Base-by-base conservation (phyloP, 2,329 filamentous ascomycete species). In the Sclerotinia borealis region DNA sequence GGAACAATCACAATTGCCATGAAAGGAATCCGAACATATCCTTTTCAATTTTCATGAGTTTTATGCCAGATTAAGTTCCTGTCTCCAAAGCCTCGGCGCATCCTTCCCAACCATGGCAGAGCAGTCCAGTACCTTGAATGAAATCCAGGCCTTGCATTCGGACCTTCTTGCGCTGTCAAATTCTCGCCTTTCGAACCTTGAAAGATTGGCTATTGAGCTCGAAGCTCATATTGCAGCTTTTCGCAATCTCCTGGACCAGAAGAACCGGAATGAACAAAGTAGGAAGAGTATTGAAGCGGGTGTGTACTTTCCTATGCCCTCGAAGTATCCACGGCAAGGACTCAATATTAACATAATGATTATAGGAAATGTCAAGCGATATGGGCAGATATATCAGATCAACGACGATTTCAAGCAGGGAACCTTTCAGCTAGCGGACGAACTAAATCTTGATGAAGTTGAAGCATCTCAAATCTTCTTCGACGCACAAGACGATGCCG, bases 321-420 rank as follows among this genome's bases (percentile, higher is more conserved):
- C 29, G 54, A 25, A 25, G 19, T 25, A 34, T 19, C 4, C 39
- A 17, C 25, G 15, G 10, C 25, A 9, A 45, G 41, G 13, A 4
- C 4, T 9, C 27, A 43, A 34, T 45, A 22, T 31, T 56, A 22
- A 49, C 27, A 34, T 49, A 61, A 59, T 69, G 71, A 65, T 58
- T 37, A 61, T 69, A 95, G 92, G 91, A 64, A 93, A 90, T 74
- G 81, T 98, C 69, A 85, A 80, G 39, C 78, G 96, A 64, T 84
- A 85, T 69, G 88, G 87, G 66, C 83, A 85, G 39, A 85, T 93
- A 71, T 98, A 92, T 76, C 79, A 83, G 27, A 80, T 99, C 78
- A 97, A 96, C 76, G 84, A 90, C 63, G 87, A 92, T 66, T 98
- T 99, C 76, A 87, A 93, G 73, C 89, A 96, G 75, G 86, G 89